phyloP scores from a whole-genome alignment of 768 basidiomycete species.

The Phaeotremella skinneri region DNA sequence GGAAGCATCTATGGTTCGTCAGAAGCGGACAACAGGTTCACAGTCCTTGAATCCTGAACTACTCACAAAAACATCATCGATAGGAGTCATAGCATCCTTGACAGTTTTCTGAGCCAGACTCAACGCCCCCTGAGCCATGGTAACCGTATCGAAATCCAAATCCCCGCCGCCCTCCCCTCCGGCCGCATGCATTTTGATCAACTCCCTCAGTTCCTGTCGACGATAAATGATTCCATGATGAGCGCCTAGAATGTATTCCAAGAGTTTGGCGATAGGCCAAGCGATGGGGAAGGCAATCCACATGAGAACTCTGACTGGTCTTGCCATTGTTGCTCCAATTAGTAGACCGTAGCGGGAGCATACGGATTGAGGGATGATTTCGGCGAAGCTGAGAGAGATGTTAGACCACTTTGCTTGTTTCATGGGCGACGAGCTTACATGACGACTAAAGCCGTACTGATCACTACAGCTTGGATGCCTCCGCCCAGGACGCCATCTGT shows the following conservation, averaged over 20 bases:
- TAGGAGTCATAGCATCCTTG: constrained; percentile 49
- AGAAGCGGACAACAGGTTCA: not conserved
- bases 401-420: too few relatives aligned
- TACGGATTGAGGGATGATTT: constrained; percentile 90
- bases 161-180: constrained; percentile 74
- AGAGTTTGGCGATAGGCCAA: constrained; percentile 81
- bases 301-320: constrained; percentile 65
- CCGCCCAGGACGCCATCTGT: constrained; percentile 76
- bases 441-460: constrained; percentile 79
- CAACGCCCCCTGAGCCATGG: constrained; percentile 83
- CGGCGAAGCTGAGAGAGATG: constrained; percentile 79
- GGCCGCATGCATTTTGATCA: constrained; percentile 80
- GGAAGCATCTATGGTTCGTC: constrained; percentile 78
- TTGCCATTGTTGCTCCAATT: constrained; percentile 82
- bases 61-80: constrained; percentile 40
- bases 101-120: constrained; percentile 72
- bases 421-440: constrained; percentile 74
- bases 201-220: constrained; percentile 75
- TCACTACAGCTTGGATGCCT: constrained; percentile 71
- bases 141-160: constrained; percentile 78
- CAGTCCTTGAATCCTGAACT: not conserved
- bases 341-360: constrained; percentile 87
- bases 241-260: constrained; percentile 71
- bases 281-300: constrained; percentile 67
- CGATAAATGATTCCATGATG: constrained; percentile 92